A percentile compares a stretch with the other conserved stretches of the same genome.
These are phyloP conservation scores for Vigna trinervia DNA, from an alignment of 306 rosid genomes.

Conservation along the genomic window DNA sequence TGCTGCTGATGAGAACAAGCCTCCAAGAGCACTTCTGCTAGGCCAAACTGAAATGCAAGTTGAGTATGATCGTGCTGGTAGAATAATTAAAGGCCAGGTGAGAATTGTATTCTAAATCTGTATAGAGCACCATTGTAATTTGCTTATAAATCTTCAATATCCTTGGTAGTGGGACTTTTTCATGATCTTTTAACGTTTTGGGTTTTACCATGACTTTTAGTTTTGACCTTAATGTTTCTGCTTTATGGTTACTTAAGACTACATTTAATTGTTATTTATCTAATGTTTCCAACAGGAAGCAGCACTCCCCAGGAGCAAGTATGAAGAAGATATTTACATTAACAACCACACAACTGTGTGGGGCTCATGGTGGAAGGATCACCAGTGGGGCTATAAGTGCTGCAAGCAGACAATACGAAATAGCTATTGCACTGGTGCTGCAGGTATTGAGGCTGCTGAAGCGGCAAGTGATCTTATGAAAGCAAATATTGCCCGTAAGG, in stretches of 20 bases:
- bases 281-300: constrained; percentile 36
- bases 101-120: constrained; percentile 14
- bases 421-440: constrained; percentile 49
- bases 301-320: constrained; percentile 57
- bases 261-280: background rate
- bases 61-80: constrained; percentile 62
- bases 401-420: constrained; percentile 55
- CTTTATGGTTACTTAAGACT: background rate
- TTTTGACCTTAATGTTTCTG: constrained; percentile 8
- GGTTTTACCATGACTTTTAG: background rate
- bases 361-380: constrained; percentile 88
- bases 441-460: constrained; percentile 55
- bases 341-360: constrained; percentile 72
- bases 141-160: background rate
- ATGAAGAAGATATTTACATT: constrained; percentile 52
- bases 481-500: constrained; percentile 81
- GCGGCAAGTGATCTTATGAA: constrained; percentile 73
- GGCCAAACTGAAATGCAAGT: constrained; percentile 71
- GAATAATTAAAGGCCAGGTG: constrained; percentile 60
- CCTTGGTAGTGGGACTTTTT: background rate
- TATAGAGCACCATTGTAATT: background rate
- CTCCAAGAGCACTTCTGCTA: constrained; percentile 64
- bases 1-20: constrained; percentile 44
- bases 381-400: constrained; percentile 81
- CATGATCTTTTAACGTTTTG: background rate